Evolutionary conservation across 805 yeast genomes (phyloP).

Genomic region (Candida ulmi): DNA sequence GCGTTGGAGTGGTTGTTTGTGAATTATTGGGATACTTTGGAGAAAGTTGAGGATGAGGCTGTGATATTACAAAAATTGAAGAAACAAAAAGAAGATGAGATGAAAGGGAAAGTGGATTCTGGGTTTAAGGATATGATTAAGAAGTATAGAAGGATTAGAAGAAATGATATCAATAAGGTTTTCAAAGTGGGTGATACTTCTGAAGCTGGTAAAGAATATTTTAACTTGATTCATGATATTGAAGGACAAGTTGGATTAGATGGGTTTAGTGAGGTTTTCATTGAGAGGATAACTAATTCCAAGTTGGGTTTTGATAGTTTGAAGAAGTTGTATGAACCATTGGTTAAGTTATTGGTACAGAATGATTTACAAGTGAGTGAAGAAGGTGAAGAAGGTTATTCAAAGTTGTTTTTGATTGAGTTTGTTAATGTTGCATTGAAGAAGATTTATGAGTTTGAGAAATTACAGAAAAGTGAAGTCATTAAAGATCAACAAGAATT

Average conservation of each 20-base stretch:
- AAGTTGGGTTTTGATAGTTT: slow-evolving; percentile 23
- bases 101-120: slow-evolving; percentile 2
- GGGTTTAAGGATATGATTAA: slow-evolving; percentile 34
- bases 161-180: slow-evolving; percentile 33
- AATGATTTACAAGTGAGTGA: slow-evolving; percentile 6
- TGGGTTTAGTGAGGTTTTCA: slow-evolving; percentile 23
- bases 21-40: slow-evolving; percentile 58
- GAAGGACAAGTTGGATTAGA: slow-evolving; percentile 10
- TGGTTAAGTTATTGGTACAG: slow-evolving; percentile 11
- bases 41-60: slow-evolving; percentile 7
- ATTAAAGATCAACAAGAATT: slow-evolving; percentile 6
- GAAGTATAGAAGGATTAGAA: slow-evolving; percentile 44
- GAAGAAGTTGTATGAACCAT: slow-evolving; percentile 25
- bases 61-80: slow-evolving; percentile 11
- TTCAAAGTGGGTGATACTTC: slow-evolving; percentile 39
- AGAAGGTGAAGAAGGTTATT: no score
- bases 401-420: slow-evolving; percentile 18
- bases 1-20: slow-evolving; percentile 74
- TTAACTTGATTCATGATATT: slow-evolving; percentile 31
- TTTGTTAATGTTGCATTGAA: slow-evolving; percentile 12
- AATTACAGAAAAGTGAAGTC: slow-evolving; percentile 3
- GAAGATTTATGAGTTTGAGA: slow-evolving; percentile 11
- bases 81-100: no score
- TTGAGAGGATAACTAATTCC: slow-evolving; percentile 29
- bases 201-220: slow-evolving; percentile 36